Conservation (phyloP, 768 basidiomycete species). For the Termitomyces sp. region DNA sequence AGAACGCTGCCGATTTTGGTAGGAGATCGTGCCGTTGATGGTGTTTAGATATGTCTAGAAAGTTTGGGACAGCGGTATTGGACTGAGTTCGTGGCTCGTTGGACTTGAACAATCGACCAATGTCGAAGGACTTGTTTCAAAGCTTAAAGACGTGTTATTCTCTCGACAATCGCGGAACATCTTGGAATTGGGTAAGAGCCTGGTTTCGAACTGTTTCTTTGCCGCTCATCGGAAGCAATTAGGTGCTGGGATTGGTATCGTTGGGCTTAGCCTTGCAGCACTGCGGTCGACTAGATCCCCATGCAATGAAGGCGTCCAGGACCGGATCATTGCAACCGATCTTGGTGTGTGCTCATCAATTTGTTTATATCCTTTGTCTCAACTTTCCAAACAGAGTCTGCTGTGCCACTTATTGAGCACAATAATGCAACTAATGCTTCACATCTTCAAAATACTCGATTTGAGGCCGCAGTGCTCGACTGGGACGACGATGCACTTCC, state of each 20-base stretch:
- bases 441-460: constrained; percentile 27
- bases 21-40: constrained; percentile 13
- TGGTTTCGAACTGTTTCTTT: not conserved
- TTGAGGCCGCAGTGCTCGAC: constrained; percentile 50
- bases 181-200: constrained; percentile 65
- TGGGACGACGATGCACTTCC: constrained; percentile 70
- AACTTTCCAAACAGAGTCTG: constrained; percentile 50
- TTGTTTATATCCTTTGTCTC: not conserved
- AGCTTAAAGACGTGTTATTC: constrained; percentile 36
- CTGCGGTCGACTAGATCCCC: constrained; percentile 37
- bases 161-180: constrained; percentile 35
- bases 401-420: constrained; percentile 72
- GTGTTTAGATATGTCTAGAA: constrained; percentile 55
- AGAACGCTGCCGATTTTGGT: not conserved
- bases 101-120: constrained; percentile 21
- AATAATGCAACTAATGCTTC: constrained; percentile 53
- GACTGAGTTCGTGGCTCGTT: constrained; percentile 76
- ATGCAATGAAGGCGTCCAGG: constrained; percentile 13
- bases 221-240: not conserved
- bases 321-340: constrained; percentile 62
- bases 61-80: constrained; percentile 95
- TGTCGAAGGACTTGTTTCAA: constrained; percentile 5
- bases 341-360: constrained; percentile 47
- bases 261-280: constrained; percentile 61
- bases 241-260: constrained; percentile 88